Conservation (phyloP, 331 rosid genomes). For the Acacia pycnantha region DNA sequence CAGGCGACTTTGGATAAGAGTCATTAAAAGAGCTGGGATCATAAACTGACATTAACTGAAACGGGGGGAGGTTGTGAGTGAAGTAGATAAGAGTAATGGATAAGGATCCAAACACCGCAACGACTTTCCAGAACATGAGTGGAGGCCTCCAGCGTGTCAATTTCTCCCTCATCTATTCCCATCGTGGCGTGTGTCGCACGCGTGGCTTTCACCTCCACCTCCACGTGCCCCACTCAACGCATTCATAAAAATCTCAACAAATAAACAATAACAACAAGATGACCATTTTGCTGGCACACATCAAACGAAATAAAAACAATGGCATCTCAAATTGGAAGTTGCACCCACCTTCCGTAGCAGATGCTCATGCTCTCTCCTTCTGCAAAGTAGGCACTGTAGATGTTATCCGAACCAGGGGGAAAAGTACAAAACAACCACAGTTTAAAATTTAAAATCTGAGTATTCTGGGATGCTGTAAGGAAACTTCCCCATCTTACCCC, state of each 20-base stretch:
- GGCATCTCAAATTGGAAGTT: background rate
- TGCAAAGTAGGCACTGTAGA: no score
- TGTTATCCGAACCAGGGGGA: constrained; percentile 9
- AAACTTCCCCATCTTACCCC: constrained; percentile 14
- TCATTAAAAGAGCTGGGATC: no score
- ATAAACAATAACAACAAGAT: background rate
- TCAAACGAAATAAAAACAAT: background rate
- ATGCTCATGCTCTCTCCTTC: no score
- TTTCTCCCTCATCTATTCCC: background rate
- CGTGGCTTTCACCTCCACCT: background rate
- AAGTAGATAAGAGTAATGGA: background rate
- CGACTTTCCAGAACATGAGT: background rate
- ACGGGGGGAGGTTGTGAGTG: no score
- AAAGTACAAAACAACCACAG: background rate
- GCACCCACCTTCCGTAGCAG: background rate
- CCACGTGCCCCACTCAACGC: background rate
- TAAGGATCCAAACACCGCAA: background rate
- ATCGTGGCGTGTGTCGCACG: background rate
- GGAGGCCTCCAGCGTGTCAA: background rate
- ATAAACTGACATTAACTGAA: no score
- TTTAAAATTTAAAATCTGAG: background rate
- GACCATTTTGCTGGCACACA: background rate
- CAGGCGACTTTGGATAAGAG: no score
- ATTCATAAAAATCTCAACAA: no score
- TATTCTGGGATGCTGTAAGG: background rate